Evolutionary conservation across 2,329 filamentous ascomycete genomes (phyloP).

Genomic region (Simplicillium sp.): DNA sequence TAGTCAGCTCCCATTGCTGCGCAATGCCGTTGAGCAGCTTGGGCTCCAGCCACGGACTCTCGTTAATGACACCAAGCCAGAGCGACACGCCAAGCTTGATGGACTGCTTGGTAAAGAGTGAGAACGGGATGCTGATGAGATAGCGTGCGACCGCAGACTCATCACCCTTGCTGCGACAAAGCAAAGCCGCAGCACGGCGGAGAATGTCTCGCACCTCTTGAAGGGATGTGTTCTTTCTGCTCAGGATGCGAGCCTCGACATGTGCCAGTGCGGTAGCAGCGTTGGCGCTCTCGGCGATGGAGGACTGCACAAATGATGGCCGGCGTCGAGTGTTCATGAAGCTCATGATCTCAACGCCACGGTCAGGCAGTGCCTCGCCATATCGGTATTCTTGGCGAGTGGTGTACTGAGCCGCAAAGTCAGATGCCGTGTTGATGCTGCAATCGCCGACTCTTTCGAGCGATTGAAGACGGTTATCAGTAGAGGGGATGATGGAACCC

Average conservation of each 20-base stretch:
- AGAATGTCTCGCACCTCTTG: conserved; percentile 72
- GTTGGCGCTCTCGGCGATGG: conserved; percentile 45
- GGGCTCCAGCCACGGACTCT: conserved; percentile 82
- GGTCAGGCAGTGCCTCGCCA: conserved; percentile 63
- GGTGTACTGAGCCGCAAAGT: conserved; percentile 95
- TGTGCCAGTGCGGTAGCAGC: conserved; percentile 59
- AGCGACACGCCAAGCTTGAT: conserved; percentile 92
- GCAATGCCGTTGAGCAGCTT: conserved; percentile 79
- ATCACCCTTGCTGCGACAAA: conserved; percentile 69
- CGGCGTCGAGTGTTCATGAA: conserved; percentile 47
- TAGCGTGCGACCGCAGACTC: conserved; percentile 76
- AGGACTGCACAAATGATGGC: conserved; percentile 40
- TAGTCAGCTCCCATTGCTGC: conserved; percentile 81
- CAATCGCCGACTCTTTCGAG: conserved; percentile 67
- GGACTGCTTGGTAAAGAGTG: conserved; percentile 86
- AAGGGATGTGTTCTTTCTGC: conserved; percentile 60
- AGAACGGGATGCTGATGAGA: conserved; percentile 86
- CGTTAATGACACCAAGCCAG: conserved; percentile 95
- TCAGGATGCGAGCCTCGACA: conserved; percentile 61
- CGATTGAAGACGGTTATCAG: conserved; percentile 76
- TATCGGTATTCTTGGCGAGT: conserved; percentile 93
- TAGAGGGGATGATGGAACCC: conserved; percentile 75
- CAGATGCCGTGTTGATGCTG: conserved; percentile 83
- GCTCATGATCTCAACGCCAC: conserved; percentile 55
- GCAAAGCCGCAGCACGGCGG: conserved; percentile 72